Evolutionary conservation across 2,329 filamentous ascomycete species (phyloP), one percentile per base, ranked within the genome.

Genomic region (Coleophoma crateriformis): DNA sequence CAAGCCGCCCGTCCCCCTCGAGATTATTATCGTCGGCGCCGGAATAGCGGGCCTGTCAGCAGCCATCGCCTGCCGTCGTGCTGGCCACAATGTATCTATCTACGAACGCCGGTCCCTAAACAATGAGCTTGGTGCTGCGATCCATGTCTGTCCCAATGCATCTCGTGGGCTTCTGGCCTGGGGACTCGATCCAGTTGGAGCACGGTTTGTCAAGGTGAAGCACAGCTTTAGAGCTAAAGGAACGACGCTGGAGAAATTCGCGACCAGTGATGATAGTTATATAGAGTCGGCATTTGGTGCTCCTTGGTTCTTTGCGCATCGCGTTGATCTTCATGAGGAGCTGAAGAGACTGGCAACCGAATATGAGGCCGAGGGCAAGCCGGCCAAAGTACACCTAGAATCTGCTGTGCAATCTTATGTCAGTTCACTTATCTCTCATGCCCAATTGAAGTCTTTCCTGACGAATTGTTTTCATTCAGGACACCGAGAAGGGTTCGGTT

Each of bases 71-170:
- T 58, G 63, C 7, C 63, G 64, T 46, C 54, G 63, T 12, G 61
- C 59, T 6, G 54, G 54, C 0, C 63, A 67, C 44, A 33, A 46
- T 11, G 64, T 66, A 1, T 60, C 60, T 2, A 55, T 67, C 27
- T 55, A 52, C 38, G 64, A 67, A 49, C 56, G 61, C n/a, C 64
- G 62, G 11, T 32, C 46, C 12, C 55, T 72, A 50, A 63, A 64
- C 47, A 67, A 68, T 40, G 71, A 73, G 55, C 58, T 70, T 22
- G 71, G 71, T 4, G 71, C 71, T 1, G 71, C 71, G 1, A 70
- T 73, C 19, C 61, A 65, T 17, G 53, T 71, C 15, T 64, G 65
- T 15, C 68, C 70, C 2, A 71, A 72, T 50, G 68, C 62, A 6
- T 61, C 62, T 5, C 56, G 61, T 2, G 57, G 65, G n/a, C 58